Conservation (phyloP, 2,329 filamentous ascomycete species). For the Onygenales sp. region DNA sequence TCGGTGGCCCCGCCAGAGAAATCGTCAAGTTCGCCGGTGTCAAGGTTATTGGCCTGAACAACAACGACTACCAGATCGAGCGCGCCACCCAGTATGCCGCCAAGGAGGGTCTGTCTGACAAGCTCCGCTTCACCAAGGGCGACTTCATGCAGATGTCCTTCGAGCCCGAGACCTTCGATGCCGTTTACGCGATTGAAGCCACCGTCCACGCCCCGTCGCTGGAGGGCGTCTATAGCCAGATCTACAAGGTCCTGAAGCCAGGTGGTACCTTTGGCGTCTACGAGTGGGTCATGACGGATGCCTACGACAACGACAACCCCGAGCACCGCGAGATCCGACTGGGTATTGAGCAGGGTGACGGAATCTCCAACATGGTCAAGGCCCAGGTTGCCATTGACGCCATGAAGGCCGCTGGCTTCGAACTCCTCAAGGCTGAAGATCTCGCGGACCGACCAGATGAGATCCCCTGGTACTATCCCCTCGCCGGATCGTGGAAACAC, state of each 20-base stretch:
- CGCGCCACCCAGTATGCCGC: constrained; percentile 77
- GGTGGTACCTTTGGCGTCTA: constrained; percentile 94
- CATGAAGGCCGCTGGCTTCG: constrained; percentile 80
- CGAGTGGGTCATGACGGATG: constrained; percentile 97
- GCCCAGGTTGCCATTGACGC: constrained; percentile 71
- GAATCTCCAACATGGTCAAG: constrained; percentile 95
- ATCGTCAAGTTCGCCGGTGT: constrained; percentile 92
- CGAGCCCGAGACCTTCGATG: constrained; percentile 83
- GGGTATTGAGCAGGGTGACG: constrained; percentile 90
- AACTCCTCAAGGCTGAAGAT: constrained; percentile 75
- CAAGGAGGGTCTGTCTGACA: constrained; percentile 69
- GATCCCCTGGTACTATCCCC: constrained; percentile 88
- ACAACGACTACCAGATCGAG: constrained; percentile 98
- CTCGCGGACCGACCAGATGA: constrained; percentile 65
- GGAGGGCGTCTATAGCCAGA: constrained; percentile 87
- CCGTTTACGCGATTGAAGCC: constrained; percentile 94
- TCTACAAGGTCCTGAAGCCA: constrained; percentile 90
- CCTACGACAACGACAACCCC: constrained; percentile 81
- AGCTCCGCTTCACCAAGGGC: constrained; percentile 82
- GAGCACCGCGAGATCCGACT: constrained; percentile 83
- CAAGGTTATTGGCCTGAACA: constrained; percentile 88
- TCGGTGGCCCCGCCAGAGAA: constrained; percentile 88
- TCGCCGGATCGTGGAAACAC: constrained; percentile 77
- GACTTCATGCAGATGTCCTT: constrained; percentile 99
- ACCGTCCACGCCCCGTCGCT: constrained; percentile 89